These are phyloP conservation scores for Lactarius vividus DNA, from an alignment of 768 basidiomycete genomes.

Conservation along the genomic window DNA sequence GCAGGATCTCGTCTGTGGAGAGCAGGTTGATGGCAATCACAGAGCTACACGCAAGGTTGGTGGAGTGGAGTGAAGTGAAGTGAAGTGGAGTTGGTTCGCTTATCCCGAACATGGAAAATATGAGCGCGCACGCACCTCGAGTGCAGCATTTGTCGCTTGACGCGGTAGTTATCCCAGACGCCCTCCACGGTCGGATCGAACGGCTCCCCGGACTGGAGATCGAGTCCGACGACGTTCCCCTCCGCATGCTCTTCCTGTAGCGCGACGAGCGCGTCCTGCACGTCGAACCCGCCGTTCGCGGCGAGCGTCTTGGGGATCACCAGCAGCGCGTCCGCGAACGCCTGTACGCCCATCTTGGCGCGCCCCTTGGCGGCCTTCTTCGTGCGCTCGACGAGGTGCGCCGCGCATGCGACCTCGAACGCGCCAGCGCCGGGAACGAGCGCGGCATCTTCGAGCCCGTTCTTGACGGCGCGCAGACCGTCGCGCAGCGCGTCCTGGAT, in stretches of 20 bases:
- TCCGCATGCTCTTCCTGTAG: conserved; percentile 96
- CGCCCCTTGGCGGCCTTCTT: conserved; percentile 91
- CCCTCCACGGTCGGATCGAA: conserved; percentile 95
- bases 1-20: conserved; percentile 93
- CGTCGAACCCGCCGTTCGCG: conserved; percentile 94
- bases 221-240: conserved; percentile 88
- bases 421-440: conserved; percentile 97
- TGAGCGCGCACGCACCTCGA: conserved; percentile 64
- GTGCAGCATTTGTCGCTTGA: conserved; percentile 98
- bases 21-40: conserved; percentile 94
- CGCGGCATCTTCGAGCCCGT: conserved; percentile 86
- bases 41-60: conserved; percentile 49
- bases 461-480: conserved; percentile 94
- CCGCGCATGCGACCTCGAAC: conserved; percentile 91
- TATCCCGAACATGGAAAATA: conserved; percentile 26
- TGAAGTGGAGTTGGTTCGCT: conserved; percentile 26
- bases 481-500: conserved; percentile 98
- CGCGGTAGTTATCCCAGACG: conserved; percentile 98
- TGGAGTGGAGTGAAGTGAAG: neutral
- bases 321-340: conserved; percentile 91
- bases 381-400: conserved; percentile 71
- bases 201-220: conserved; percentile 91
- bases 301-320: conserved; percentile 97
- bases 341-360: conserved; percentile 95
- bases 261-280: conserved; percentile 90